phyloP scores from a whole-genome alignment of 1,284 basidiomycete species.

The Neotropicomus parvogracilis region DNA sequence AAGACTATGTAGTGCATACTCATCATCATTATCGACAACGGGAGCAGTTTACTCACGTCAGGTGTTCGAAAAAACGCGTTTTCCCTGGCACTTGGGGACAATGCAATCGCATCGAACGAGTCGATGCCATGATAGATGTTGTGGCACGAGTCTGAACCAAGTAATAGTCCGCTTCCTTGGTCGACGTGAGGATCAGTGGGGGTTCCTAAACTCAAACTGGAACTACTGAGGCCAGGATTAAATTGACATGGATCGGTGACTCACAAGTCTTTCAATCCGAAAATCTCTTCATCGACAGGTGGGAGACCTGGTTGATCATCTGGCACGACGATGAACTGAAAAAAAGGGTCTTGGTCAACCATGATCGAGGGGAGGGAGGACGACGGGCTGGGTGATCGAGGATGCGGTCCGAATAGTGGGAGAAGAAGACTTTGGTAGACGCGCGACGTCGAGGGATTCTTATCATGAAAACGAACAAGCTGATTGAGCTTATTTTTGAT shows the following conservation, averaged over 20 bases:
- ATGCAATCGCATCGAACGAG: not conserved
- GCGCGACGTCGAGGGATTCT: constrained; percentile 24
- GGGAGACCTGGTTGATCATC: constrained; percentile 22
- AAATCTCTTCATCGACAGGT: constrained; percentile 27
- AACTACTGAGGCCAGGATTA: not conserved
- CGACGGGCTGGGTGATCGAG: not conserved
- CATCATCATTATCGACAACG: not conserved
- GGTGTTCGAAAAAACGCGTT: not conserved
- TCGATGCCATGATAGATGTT: not conserved
- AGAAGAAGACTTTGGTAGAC: constrained; percentile 1
- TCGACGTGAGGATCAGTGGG: not conserved
- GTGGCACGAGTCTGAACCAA: constrained; percentile 5
- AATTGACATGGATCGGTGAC: constrained; percentile 7
- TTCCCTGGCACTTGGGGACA: not conserved
- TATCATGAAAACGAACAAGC: constrained; percentile 24
- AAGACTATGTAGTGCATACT: constrained; percentile 3
- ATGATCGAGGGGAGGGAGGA: constrained; percentile 8
- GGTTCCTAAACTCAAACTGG: constrained; percentile 11
- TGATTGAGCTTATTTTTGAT: constrained; percentile 33
- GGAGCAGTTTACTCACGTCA: constrained; percentile 13
- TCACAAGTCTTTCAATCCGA: constrained; percentile 22
- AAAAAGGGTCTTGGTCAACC: constrained; percentile 17
- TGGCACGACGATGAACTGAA: constrained; percentile 20
- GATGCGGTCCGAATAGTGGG: constrained; percentile 3
- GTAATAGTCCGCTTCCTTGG: constrained; percentile 13